Conservation (phyloP, 2,329 filamentous ascomycete genomes). For the Hymenotorrendiella dingleyae region DNA sequence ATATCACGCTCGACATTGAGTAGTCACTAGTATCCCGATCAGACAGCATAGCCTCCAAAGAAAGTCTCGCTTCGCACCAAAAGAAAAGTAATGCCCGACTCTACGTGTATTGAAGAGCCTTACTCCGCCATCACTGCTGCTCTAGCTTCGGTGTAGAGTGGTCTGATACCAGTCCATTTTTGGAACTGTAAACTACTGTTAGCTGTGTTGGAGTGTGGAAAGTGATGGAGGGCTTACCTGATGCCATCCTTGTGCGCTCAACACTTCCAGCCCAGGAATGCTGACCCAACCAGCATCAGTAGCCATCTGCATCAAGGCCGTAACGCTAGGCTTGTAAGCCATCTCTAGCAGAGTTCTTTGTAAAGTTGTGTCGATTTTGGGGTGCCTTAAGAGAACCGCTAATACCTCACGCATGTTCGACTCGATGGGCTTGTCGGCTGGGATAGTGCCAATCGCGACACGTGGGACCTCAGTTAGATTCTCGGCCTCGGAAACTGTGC, state of each 20-base stretch:
- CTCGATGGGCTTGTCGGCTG: constrained; percentile 81
- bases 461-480: constrained; percentile 49
- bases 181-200: constrained; percentile 52
- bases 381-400: constrained; percentile 41
- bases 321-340: constrained; percentile 88
- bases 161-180: constrained; percentile 77
- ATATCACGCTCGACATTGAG: too few relatives aligned
- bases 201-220: constrained; percentile 3
- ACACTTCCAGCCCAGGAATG: constrained; percentile 80
- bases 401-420: constrained; percentile 60
- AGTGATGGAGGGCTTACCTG: constrained; percentile 51
- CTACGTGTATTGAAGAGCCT: too few relatives aligned
- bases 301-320: constrained; percentile 79
- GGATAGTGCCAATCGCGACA: constrained; percentile 85
- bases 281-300: constrained; percentile 72
- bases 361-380: constrained; percentile 27
- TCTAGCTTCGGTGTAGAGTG: constrained; percentile 65
- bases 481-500: constrained; percentile 42
- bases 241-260: constrained; percentile 83
- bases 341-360: constrained; percentile 75
- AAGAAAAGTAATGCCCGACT: too few relatives aligned
- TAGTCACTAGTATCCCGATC: too few relatives aligned
- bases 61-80: too few relatives aligned
- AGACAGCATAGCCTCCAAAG: too few relatives aligned
- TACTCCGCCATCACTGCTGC: constrained; percentile 46